Conservation (phyloP, 345 rosid species). For the Psidium guajava region DNA sequence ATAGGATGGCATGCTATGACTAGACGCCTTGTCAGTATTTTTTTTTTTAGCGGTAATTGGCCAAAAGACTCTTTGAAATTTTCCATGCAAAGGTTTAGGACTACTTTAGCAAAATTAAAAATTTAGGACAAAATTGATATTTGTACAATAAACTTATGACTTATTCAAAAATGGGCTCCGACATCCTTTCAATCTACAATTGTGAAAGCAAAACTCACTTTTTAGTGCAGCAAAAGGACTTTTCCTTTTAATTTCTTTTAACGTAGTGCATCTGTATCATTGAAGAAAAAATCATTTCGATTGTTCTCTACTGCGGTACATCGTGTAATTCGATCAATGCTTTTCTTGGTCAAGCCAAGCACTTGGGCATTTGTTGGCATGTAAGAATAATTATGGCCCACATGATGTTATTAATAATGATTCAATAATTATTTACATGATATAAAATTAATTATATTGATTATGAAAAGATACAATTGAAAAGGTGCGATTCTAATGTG, state of each 20-base stretch:
- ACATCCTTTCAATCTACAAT: not conserved
- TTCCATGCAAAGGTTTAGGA: not conserved
- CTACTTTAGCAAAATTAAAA: not conserved
- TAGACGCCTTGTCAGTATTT: rapidly evolving
- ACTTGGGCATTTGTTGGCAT: not conserved
- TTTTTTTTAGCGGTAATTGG: not conserved
- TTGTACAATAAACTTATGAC: too few relatives aligned
- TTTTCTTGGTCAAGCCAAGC: not conserved
- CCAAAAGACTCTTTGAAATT: not conserved
- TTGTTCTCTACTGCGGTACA: not conserved
- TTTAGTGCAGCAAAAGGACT: not conserved
- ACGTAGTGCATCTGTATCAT: not conserved
- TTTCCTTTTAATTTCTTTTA: not conserved
- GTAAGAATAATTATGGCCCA: too few relatives aligned
- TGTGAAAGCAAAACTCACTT: not conserved
- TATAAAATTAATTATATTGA: too few relatives aligned
- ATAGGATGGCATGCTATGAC: rapidly evolving
- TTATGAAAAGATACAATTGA: too few relatives aligned
- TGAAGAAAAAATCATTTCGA: not conserved
- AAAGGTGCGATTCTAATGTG: too few relatives aligned
- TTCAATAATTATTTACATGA: too few relatives aligned
- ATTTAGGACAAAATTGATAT: rapidly evolving
- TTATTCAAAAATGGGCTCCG: not conserved
- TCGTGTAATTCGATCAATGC: not conserved
- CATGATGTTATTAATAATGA: too few relatives aligned